Percentiles rank a stretch among this genome's conserved stretches.
Evolutionary conservation across 148 eudicot genomes (phyloP).

Genomic region (Silene latifolia): DNA sequence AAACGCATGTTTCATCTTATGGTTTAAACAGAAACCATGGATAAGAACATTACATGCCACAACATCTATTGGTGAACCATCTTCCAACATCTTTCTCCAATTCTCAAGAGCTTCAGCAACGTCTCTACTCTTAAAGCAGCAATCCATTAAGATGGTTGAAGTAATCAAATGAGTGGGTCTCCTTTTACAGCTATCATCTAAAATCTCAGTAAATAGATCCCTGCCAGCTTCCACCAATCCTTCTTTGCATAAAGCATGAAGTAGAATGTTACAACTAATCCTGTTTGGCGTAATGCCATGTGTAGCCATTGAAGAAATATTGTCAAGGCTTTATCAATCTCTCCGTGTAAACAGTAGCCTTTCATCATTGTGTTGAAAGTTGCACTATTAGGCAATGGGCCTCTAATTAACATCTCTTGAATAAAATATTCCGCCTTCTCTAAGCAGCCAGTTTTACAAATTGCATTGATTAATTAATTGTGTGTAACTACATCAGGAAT

Average conservation of each 20-base stretch:
- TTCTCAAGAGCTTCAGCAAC: constrained; percentile 35
- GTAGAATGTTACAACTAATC: constrained; percentile 63
- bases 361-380: constrained; percentile 67
- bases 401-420: constrained; percentile 51
- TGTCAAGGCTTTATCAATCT: constrained; percentile 62
- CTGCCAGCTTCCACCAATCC: constrained; percentile 54
- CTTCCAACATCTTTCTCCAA: constrained; percentile 38
- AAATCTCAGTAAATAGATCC: constrained; percentile 47
- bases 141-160: constrained; percentile 62
- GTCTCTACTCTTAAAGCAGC: constrained; percentile 53
- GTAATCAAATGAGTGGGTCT: constrained; percentile 38
- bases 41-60: constrained; percentile 66
- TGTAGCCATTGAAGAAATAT: constrained; percentile 50
- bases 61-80: constrained; percentile 37
- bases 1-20: constrained; percentile 40
- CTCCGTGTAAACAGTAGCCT: constrained; percentile 50
- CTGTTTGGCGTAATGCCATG: constrained; percentile 51
- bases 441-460: constrained; percentile 59
- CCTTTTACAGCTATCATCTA: constrained; percentile 33
- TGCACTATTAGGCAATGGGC: constrained; percentile 58
- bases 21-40: constrained; percentile 53
- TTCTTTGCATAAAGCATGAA: constrained; percentile 71
- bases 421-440: constrained; percentile 59
- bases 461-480: constrained; percentile 59
- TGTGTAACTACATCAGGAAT: constrained; percentile 62